Evolutionary conservation across 2,329 filamentous ascomycete species (phyloP), one percentile per base, ranked within the genome.

Genomic region (Falciphora oryzae): DNA sequence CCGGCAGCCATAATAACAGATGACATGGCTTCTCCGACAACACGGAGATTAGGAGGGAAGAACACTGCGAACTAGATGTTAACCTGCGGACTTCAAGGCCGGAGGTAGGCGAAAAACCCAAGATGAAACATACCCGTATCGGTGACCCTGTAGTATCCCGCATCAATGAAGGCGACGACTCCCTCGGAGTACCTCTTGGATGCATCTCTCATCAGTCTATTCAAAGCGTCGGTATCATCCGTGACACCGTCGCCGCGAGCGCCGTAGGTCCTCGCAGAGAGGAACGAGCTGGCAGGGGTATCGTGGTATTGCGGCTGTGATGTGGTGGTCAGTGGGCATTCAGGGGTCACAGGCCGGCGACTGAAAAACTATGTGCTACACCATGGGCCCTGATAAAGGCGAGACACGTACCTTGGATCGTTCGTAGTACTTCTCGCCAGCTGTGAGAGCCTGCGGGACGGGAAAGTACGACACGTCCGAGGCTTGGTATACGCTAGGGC

Each of bases 301-400:
- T 76, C 74, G 70, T 87, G 82, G 72, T 93, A 93, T 69, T 91
- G 86, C 18, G 90, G 90, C 80, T 60, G 16, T 25, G 10, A 58
- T 16, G 28, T 22, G 25, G 10, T n/a, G 4, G 16, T 53, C 14
- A 58, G 57, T 6, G 29, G 57, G 27, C n/a, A 57, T 57, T 57
- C n/a, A 16, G n/a, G 8, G 27, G 10, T 57, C 1, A 25, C 56
- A 57, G n/a, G n/a, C 18, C 56, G 2, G 18, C 3, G 25, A 14
- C 57, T 14, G 25, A 6, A 14, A 50, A 2, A n/a, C 16, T n/a
- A 1, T 1, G 44, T 7, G 44, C 7, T n/a, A 18, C 18, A 11
- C 4, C 18, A 2, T 6, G 3, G 14, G 38, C 14, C 18, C 38
- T 44, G 38, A 8, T 16, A 44, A 7, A 11, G 4, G 38, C 14